Conservation (phyloP, 1,284 basidiomycete genomes). For the Anthracocystis walkeri region DNA sequence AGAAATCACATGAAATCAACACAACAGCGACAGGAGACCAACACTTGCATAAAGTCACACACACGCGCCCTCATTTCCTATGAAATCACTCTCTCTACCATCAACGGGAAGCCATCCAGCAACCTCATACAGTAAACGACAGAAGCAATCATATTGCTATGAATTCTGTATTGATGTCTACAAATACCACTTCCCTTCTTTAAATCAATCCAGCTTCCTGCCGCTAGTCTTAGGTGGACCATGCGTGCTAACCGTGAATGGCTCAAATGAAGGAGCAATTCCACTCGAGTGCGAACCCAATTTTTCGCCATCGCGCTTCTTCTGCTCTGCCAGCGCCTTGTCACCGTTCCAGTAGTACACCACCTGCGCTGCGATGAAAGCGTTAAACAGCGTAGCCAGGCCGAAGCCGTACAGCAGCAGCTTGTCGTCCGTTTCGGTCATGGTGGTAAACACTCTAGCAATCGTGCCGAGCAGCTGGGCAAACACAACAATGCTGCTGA, state of each 20-base stretch:
- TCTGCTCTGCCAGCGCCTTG: slow-evolving; percentile 39
- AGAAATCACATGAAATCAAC: neutral
- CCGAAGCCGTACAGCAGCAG: slow-evolving; percentile 67
- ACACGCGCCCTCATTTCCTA: neutral
- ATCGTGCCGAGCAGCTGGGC: slow-evolving; percentile 66
- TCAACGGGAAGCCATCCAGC: neutral
- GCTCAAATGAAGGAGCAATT: slow-evolving; percentile 23
- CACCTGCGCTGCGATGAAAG: slow-evolving; percentile 65
- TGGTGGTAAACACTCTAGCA: slow-evolving; percentile 67
- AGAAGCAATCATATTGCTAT: no score
- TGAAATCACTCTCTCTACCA: neutral
- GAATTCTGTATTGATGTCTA: neutral
- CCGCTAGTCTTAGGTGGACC: slow-evolving; percentile 27
- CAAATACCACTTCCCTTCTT: no score
- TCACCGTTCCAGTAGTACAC: slow-evolving; percentile 65
- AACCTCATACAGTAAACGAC: no score
- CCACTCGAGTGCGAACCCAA: slow-evolving; percentile 16
- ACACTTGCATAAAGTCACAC: slow-evolving; percentile 4
- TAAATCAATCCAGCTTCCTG: slow-evolving; percentile 37
- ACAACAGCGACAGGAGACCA: slow-evolving; percentile 9
- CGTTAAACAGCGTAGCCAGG: slow-evolving; percentile 67
- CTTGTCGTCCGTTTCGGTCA: slow-evolving; percentile 67
- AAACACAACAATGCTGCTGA: slow-evolving; percentile 68
- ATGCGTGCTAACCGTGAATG: slow-evolving; percentile 40
- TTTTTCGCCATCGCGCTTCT: slow-evolving; percentile 40